Percentiles rank a stretch among this genome's conserved stretches.
Evolutionary conservation across 2,329 filamentous ascomycete species (phyloP).

Genomic region (Aschersonia sp.): DNA sequence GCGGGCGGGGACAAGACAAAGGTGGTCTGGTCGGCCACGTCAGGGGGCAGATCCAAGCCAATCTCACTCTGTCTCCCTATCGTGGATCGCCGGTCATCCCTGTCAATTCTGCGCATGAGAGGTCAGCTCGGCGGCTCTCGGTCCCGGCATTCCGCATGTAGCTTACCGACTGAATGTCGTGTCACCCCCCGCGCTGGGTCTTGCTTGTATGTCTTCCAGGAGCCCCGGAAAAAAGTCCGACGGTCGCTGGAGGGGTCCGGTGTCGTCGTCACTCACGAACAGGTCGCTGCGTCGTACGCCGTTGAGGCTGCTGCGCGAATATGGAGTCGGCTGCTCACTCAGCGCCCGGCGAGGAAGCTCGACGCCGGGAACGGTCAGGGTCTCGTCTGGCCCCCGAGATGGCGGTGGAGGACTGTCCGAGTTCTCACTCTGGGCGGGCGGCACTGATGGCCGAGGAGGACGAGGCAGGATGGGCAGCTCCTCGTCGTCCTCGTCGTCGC

Average conservation of each 20-base stretch:
- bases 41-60: conserved; percentile 31
- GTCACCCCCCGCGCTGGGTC: conserved; percentile 19
- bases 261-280: conserved; percentile 20
- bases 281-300: conserved; percentile 40
- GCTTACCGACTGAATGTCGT: conserved; percentile 29
- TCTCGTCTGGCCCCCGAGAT: conserved; percentile 39
- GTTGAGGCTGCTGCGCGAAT: conserved; percentile 38
- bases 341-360: conserved; percentile 41
- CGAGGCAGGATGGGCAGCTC: conserved; percentile 29
- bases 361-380: conserved; percentile 43
- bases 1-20: conserved; percentile 29
- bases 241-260: conserved; percentile 27
- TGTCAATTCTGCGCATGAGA: conserved; percentile 16
- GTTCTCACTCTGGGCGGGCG: conserved; percentile 34
- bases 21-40: conserved; percentile 33
- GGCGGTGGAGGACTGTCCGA: conserved; percentile 37
- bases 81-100: conserved; percentile 23
- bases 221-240: conserved; percentile 38
- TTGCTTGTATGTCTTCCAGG: conserved; percentile 26
- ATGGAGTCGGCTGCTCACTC: conserved; percentile 28
- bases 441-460: conserved; percentile 37
- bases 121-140: not conserved
- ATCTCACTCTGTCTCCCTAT: conserved; percentile 29
- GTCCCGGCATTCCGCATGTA: not conserved
- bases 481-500: conserved; percentile 28